Evolutionary conservation across 108 stramenopile species (phyloP).

Genomic region (Nitzschia sp.): DNA sequence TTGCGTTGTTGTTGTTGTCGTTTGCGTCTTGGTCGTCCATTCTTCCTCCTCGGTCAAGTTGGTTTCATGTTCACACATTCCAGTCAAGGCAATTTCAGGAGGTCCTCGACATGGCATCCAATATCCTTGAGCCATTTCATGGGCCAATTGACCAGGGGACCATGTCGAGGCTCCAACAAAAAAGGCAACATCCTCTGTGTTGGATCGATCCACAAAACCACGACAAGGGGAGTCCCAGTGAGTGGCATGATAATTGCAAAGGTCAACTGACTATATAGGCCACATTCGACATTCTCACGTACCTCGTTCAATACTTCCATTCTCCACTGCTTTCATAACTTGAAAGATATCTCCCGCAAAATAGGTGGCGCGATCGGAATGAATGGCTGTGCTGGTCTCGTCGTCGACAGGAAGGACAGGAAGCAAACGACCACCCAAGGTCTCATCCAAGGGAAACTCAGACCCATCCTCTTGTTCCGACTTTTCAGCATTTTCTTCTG

Average conservation of each 20-base stretch:
- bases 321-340: conserved; percentile 58
- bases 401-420: conserved; percentile 28
- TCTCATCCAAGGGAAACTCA: background rate
- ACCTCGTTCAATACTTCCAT: conserved; percentile 50
- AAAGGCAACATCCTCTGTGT: conserved; percentile 74
- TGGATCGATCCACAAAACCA: too few species aligned
- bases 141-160: conserved; percentile 71
- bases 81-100: conserved; percentile 62
- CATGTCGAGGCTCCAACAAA: conserved; percentile 77
- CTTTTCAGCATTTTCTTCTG: background rate
- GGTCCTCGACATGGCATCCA: conserved; percentile 78
- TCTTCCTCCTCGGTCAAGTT: conserved; percentile 16
- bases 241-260: too few species aligned
- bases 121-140: conserved; percentile 75
- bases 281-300: background rate
- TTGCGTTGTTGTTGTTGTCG: background rate
- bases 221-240: too few species aligned
- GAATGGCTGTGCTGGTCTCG: conserved; percentile 28
- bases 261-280: too few species aligned
- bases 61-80: conserved; percentile 59
- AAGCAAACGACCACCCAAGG: conserved; percentile 63
- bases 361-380: conserved; percentile 52
- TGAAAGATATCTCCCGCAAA: conserved; percentile 69
- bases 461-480: conserved; percentile 1
- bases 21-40: too few species aligned